Percentiles rank a stretch among this genome's conserved stretches.
Evolutionary conservation across 2,329 filamentous ascomycete genomes (phyloP).

Genomic region (Neonectria hederae): DNA sequence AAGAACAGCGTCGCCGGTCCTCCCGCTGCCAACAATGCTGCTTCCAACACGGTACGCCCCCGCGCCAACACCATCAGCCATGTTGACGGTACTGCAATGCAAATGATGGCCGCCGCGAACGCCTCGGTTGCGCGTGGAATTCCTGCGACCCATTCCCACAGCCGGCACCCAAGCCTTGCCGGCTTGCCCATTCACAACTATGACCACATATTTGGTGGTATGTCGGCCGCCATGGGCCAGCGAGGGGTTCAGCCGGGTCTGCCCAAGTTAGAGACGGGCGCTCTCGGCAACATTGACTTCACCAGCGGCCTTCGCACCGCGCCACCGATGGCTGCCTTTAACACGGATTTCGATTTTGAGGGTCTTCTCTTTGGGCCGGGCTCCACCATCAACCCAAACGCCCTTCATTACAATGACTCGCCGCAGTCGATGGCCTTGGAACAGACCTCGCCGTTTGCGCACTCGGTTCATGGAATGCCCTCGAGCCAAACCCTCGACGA

Average conservation of each 20-base stretch:
- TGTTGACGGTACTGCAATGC: conserved; percentile 80
- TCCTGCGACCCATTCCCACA: conserved; percentile 69
- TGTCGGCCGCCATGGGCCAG: conserved; percentile 74
- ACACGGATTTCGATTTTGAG: conserved; percentile 59
- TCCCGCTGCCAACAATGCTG: conserved; percentile 55
- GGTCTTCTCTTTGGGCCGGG: conserved; percentile 74
- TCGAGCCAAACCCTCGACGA: conserved; percentile 74
- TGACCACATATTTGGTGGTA: conserved; percentile 75
- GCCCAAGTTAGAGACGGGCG: conserved; percentile 84
- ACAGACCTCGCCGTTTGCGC: conserved; percentile 67
- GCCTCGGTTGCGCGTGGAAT: conserved; percentile 60
- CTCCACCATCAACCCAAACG: conserved; percentile 75
- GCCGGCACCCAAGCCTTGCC: conserved; percentile 78
- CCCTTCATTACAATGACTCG: conserved; percentile 85
- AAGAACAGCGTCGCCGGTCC: conserved; percentile 87
- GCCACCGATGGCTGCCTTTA: conserved; percentile 70
- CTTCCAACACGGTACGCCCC: conserved; percentile 76
- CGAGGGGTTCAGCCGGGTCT: conserved; percentile 74
- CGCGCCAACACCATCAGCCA: conserved; percentile 97
- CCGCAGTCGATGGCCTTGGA: conserved; percentile 73
- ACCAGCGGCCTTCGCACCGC: conserved; percentile 80
- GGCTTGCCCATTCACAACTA: conserved; percentile 69
- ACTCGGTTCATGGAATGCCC: conserved; percentile 66
- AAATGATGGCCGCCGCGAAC: conserved; percentile 70
- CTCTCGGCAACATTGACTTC: conserved; percentile 71